These are phyloP conservation scores for Pleurotus pulmonarius DNA, from an alignment of 768 basidiomycete species.

Conservation along the genomic window DNA sequence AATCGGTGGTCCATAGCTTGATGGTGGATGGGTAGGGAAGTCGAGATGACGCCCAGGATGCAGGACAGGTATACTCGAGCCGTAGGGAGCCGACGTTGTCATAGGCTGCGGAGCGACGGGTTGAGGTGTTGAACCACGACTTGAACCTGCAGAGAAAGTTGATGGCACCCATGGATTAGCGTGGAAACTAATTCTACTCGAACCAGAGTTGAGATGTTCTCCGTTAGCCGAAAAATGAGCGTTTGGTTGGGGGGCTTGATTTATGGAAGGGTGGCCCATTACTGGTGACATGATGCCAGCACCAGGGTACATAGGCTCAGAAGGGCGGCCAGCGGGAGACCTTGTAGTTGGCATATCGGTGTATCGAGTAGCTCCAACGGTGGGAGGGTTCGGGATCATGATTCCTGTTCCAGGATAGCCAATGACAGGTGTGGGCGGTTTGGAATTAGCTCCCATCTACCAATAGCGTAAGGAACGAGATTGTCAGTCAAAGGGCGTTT, in stretches of 20 bases:
- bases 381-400: not conserved
- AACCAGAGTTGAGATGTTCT: not conserved
- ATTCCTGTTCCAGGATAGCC: not conserved
- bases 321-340: not conserved
- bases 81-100: not conserved
- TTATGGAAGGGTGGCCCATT: not conserved
- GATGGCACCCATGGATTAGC: constrained; percentile 1
- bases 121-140: not conserved
- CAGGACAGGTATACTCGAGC: not conserved
- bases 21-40: not conserved
- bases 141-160: not conserved
- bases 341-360: not conserved
- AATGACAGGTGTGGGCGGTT: not conserved
- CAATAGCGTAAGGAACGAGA: not conserved
- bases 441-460: not conserved
- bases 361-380: not conserved
- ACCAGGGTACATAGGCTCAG: constrained; percentile 13
- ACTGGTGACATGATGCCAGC: constrained; percentile 17
- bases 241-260: not conserved
- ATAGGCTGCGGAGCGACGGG: not conserved
- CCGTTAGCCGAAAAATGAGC: not conserved
- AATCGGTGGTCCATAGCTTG: no score
- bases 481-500: not conserved
- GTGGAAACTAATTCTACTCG: constrained; percentile 5
- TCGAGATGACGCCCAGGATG: not conserved